Percentiles rank a stretch among this genome's conserved stretches.
Conservation (phyloP, 306 rosid species). For the Comarum palustre region DNA sequence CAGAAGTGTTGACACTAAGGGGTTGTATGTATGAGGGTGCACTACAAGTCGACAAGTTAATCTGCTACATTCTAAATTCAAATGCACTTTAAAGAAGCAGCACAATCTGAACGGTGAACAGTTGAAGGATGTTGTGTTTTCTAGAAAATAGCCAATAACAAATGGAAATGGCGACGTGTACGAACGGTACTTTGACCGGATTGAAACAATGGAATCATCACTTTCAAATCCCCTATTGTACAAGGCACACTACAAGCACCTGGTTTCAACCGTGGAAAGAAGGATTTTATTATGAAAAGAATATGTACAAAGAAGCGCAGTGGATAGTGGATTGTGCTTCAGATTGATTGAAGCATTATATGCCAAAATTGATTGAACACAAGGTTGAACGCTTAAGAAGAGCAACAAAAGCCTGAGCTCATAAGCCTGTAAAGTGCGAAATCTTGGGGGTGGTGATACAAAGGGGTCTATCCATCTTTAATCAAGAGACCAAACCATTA, state of each 20-base stretch:
- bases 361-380: conserved; percentile 23
- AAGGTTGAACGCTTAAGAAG: conserved; percentile 28
- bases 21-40: background rate
- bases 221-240: background rate
- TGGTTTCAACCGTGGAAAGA: background rate
- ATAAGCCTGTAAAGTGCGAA: conserved; percentile 25
- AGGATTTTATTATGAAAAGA: conserved; percentile 3
- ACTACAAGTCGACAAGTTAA: no score
- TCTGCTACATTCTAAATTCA: background rate
- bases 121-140: background rate
- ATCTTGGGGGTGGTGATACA: conserved; percentile 12
- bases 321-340: background rate
- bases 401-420: conserved; percentile 33
- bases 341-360: background rate
- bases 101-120: background rate
- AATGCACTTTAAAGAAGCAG: background rate
- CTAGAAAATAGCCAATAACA: background rate
- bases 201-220: background rate
- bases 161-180: background rate
- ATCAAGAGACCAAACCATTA: conserved; percentile 4
- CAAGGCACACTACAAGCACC: background rate
- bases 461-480: conserved; percentile 19
- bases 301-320: conserved; percentile 12
- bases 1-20: background rate
- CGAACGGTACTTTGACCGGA: background rate